Base-by-base conservation (phyloP, 108 stramenopile genomes). In the Nannochloropsis oceanica region DNA sequence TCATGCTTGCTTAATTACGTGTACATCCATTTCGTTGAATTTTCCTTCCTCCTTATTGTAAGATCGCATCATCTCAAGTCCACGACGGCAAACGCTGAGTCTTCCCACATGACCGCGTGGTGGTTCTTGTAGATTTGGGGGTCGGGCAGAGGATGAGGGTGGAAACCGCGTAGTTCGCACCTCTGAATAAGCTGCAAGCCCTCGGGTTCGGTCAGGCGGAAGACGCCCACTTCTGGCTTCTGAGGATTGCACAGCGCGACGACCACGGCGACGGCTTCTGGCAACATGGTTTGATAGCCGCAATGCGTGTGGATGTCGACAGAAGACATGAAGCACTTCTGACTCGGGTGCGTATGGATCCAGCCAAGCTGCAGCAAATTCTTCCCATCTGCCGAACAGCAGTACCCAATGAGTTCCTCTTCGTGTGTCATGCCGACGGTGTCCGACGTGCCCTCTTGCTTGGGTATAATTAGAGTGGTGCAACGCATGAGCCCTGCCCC, bases 231-330 rank as follows among this genome's bases (percentile, higher is more conserved):
- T 18, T 42, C 79, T 82, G 80, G 82, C 80, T 83, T 87, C 44
- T 25, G 44, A 27, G 85, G 27, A 79, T 89, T 86, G 43, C n/a
- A 8, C 8, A 86, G 86, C 26, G 88, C 88, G 34, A 84, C 85
- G 22, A 89, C 88, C 13, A 87, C 80, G 43, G 88, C 86, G 27
- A 89, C 87, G 24, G 88, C 88, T 79, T 89, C 88, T 26, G 88
- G 88, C 12, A 89, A 84, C 88, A 89, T 87, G 22, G 81, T 42
- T 86, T 89, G 88, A 59, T 84, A 89, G 84, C 86, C 88, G 44
- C 79, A 44, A 83, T 88, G 88, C 27, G 88, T 88, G 83, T 86
- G 86, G 24, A 88, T 13, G 84, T 88, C 88, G n/a, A 86, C 86
- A 27, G 86, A 84, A 73, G 79, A 81, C 73, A 88, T 26, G 83